Percentiles rank a stretch among this genome's conserved stretches.
phyloP scores from a whole-genome alignment of 2,329 filamentous ascomycete species.

The Diaporthe sp. region DNA sequence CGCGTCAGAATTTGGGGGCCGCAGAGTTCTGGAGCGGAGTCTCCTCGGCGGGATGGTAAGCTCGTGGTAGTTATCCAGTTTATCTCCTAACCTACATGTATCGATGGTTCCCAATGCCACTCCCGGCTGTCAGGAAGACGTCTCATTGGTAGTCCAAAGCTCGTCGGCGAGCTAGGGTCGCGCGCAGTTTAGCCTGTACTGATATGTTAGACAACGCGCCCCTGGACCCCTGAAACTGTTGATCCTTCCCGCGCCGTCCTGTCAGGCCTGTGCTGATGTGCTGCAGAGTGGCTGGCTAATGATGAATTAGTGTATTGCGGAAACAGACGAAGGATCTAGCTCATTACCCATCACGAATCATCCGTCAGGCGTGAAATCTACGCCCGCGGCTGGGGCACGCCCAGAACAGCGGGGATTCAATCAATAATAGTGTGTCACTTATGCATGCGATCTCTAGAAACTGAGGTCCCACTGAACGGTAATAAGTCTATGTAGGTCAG shows the following conservation, averaged over 20 bases:
- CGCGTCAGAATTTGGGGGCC: neutral
- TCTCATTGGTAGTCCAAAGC: neutral
- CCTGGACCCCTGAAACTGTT: neutral
- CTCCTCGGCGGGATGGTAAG: neutral
- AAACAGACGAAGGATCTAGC: slow-evolving; percentile 27
- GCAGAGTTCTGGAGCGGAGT: neutral
- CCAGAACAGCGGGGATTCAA: neutral
- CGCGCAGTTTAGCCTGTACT: slow-evolving; percentile 13
- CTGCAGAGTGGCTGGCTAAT: neutral
- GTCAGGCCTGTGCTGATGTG: too few relatives aligned
- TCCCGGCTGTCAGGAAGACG: too few relatives aligned
- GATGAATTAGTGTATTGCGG: neutral
- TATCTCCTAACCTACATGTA: neutral
- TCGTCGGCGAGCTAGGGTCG: neutral
- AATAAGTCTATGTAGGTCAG: too few relatives aligned
- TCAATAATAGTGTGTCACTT: neutral
- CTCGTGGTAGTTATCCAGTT: neutral
- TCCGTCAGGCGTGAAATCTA: neutral
- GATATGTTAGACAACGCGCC: neutral
- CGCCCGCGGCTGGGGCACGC: too few relatives aligned
- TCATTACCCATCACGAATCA: neutral
- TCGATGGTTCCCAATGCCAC: neutral
- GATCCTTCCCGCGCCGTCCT: slow-evolving; percentile 1
- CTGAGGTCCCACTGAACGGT: neutral
- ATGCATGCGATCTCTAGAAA: neutral